Evolutionary conservation across 2,329 filamentous ascomycete species (phyloP).

Genomic region (Alternaria triticimaculans): DNA sequence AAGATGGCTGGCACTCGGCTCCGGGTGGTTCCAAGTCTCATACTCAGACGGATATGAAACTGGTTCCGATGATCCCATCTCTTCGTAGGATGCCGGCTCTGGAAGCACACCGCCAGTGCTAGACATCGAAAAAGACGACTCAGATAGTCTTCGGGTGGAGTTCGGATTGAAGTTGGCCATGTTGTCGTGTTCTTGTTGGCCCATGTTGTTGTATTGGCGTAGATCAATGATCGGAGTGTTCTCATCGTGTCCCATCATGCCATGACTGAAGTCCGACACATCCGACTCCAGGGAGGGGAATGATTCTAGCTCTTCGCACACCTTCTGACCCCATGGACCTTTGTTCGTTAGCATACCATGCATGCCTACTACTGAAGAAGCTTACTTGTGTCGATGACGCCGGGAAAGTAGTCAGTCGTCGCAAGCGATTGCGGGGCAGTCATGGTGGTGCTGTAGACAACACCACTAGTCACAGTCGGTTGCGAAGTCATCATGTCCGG

Average conservation of each 20-base stretch:
- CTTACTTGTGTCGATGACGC: constrained; percentile 49
- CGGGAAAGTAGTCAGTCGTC: constrained; percentile 44
- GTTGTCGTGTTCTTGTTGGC: constrained; percentile 40
- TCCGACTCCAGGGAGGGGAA: constrained; percentile 50
- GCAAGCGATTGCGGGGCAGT: constrained; percentile 24
- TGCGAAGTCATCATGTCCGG: constrained; percentile 31
- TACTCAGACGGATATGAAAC: constrained; percentile 67
- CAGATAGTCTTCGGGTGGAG: constrained; percentile 70
- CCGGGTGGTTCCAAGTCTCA: constrained; percentile 71
- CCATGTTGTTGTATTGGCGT: constrained; percentile 44
- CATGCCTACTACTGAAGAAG: not conserved
- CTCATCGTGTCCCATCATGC: constrained; percentile 48
- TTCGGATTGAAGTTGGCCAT: constrained; percentile 50
- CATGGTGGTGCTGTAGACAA: constrained; percentile 31
- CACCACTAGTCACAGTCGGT: constrained; percentile 30
- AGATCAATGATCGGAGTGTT: constrained; percentile 51
- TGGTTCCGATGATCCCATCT: constrained; percentile 73
- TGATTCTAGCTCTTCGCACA: constrained; percentile 47
- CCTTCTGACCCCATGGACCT: constrained; percentile 51
- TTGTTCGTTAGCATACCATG: constrained; percentile 24
- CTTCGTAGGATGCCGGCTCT: constrained; percentile 74
- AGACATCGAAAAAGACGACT: constrained; percentile 76
- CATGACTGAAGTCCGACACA: constrained; percentile 46
- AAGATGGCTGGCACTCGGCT: constrained; percentile 67
- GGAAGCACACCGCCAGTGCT: constrained; percentile 63